phyloP scores from a whole-genome alignment of 2,329 filamentous ascomycete species.

The Rutstroemia sydowiana region DNA sequence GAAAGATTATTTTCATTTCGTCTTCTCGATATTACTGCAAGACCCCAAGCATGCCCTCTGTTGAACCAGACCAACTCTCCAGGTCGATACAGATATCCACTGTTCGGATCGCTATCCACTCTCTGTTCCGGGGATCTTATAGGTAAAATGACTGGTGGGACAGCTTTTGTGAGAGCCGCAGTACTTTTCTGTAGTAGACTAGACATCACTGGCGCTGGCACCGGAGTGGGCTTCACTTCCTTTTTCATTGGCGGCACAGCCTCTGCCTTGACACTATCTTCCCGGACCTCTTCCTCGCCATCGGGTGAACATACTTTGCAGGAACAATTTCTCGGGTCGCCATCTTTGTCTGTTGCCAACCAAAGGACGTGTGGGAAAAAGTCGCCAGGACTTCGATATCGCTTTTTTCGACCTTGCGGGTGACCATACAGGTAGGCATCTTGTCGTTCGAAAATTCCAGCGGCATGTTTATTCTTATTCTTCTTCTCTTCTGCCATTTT shows the following conservation, averaged over 20 bases:
- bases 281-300: constrained; percentile 32
- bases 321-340: constrained; percentile 45
- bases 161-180: constrained; percentile 8
- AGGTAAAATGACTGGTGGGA: constrained; percentile 3
- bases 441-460: constrained; percentile 45
- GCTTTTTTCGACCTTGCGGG: constrained; percentile 47
- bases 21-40: constrained; percentile 43
- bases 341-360: constrained; percentile 45
- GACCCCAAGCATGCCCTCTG: constrained; percentile 43
- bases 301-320: constrained; percentile 51
- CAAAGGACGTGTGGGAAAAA: constrained; percentile 54
- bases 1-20: constrained; percentile 31
- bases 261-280: constrained; percentile 26
- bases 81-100: constrained; percentile 42
- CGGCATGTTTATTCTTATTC: constrained; percentile 35
- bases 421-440: constrained; percentile 56
- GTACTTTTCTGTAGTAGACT: constrained; percentile 1
- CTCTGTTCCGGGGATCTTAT: constrained; percentile 36
- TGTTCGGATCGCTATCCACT: constrained; percentile 38
- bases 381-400: constrained; percentile 50
- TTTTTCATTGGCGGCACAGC: constrained; percentile 11
- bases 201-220: neutral
- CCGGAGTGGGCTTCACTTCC: constrained; percentile 10
- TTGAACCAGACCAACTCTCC: constrained; percentile 52
- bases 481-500: constrained; percentile 34